Evolutionary conservation across 192 early-diverging fungal genomes (phyloP).

Genomic region (Coemansia umbellata): DNA sequence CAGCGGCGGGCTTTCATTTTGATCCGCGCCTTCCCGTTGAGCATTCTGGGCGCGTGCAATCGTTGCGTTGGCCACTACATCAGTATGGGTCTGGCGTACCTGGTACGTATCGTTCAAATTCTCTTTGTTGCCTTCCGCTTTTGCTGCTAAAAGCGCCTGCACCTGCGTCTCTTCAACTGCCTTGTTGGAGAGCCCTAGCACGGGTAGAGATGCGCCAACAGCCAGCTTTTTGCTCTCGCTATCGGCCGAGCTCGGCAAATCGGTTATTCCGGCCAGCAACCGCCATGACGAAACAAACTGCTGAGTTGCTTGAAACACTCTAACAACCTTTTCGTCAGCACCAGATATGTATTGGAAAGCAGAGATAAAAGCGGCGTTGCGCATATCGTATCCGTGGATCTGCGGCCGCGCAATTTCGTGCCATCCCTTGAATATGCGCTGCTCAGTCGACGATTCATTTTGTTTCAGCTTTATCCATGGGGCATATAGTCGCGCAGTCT

Average conservation of each 20-base stretch:
- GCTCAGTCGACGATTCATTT: background rate
- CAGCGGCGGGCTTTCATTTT: conserved; percentile 58
- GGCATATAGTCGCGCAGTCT: conserved; percentile 82
- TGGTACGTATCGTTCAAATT: conserved; percentile 53
- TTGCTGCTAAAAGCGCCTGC: conserved; percentile 3
- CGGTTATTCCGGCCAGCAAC: background rate
- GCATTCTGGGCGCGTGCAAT: conserved; percentile 20
- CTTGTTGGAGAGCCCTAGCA: conserved; percentile 94
- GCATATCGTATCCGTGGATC: conserved; percentile 93
- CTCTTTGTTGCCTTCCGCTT: background rate
- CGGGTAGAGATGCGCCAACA: conserved; percentile 74
- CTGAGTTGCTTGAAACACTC: conserved; percentile 83
- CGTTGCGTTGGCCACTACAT: conserved; percentile 48
- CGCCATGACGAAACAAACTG: conserved; percentile 69
- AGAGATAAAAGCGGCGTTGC: conserved; percentile 76
- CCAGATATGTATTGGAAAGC: conserved; percentile 77
- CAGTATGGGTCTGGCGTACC: conserved; percentile 56
- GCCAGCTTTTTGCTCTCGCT: conserved; percentile 40
- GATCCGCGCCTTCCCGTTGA: conserved; percentile 6
- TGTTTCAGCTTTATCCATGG: conserved; percentile 62
- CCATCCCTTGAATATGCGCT: conserved; percentile 53
- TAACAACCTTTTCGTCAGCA: conserved; percentile 92
- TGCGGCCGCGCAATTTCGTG: conserved; percentile 93
- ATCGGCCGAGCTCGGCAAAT: background rate
- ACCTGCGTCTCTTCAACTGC: conserved; percentile 62